Percentiles rank a stretch among this genome's conserved stretches.
Evolutionary conservation across 202 grass and related monocot genomes (phyloP).

Genomic region (Musa balbisiana): DNA sequence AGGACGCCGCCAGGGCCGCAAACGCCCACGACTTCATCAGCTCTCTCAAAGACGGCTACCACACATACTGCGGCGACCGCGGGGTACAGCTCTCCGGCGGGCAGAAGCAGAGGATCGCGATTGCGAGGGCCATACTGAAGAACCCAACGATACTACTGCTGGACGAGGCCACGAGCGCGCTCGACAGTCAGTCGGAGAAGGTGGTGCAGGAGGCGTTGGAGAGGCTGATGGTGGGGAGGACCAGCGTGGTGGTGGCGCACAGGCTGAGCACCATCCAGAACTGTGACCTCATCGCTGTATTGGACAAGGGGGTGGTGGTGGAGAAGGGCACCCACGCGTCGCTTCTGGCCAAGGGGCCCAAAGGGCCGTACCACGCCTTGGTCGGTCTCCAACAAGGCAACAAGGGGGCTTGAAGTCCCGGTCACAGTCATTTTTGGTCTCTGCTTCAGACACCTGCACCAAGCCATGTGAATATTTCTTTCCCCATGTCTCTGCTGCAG

Average conservation of each 20-base stretch:
- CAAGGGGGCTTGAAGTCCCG: slow-evolving; percentile 1
- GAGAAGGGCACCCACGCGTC: slow-evolving; percentile 89
- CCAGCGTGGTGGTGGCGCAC: slow-evolving; percentile 77
- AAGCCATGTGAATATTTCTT: no score
- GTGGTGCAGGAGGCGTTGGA: slow-evolving; percentile 89
- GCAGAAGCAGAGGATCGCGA: slow-evolving; percentile 95
- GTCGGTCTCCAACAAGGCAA: slow-evolving; percentile 74
- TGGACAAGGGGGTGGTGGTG: slow-evolving; percentile 66
- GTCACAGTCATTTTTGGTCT: no score
- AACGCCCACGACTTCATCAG: slow-evolving; percentile 2
- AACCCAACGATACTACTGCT: slow-evolving; percentile 73
- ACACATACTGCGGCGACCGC: slow-evolving; percentile 47
- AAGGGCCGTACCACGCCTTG: slow-evolving; percentile 59
- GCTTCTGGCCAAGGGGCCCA: slow-evolving; percentile 66
- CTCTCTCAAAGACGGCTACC: slow-evolving; percentile 1
- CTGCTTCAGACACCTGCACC: no score
- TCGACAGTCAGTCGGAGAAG: slow-evolving; percentile 85
- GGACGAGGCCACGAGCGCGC: slow-evolving; percentile 89
- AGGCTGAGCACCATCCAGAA: slow-evolving; percentile 79
- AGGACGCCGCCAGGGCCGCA: neutral
- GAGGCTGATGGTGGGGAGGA: slow-evolving; percentile 75
- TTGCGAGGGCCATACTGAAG: slow-evolving; percentile 87
- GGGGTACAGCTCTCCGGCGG: slow-evolving; percentile 88
- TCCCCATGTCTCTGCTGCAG: no score
- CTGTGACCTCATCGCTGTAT: slow-evolving; percentile 69